phyloP scores from a whole-genome alignment of 2,329 filamentous ascomycete genomes.

The Elsinoe australis region DNA sequence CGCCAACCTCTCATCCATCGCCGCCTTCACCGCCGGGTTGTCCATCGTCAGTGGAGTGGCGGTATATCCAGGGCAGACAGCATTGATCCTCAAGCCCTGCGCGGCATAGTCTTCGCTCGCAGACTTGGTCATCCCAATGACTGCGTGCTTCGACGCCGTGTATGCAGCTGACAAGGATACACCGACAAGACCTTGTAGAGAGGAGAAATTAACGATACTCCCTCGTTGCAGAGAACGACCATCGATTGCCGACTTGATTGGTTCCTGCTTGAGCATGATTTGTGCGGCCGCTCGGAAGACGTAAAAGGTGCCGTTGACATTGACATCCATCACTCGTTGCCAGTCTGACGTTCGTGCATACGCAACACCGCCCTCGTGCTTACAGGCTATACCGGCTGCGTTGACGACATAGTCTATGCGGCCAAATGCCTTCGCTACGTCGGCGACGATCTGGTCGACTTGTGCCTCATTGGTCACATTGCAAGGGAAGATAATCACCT shows the following conservation, averaged over 20 bases:
- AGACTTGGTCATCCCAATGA: conserved; percentile 38
- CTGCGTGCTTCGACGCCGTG: conserved; percentile 36
- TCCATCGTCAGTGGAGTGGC: conserved; percentile 15
- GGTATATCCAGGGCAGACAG: conserved; percentile 28
- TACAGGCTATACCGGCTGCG: conserved; percentile 35
- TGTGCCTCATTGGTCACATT: conserved; percentile 31
- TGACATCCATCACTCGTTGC: conserved; percentile 37
- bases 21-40: conserved; percentile 22
- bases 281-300: conserved; percentile 35
- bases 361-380: conserved; percentile 33
- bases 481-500: conserved; percentile 4
- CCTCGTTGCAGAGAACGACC: conserved; percentile 28
- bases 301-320: conserved; percentile 39
- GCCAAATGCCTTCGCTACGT: conserved; percentile 29
- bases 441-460: conserved; percentile 26
- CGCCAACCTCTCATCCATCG: conserved; percentile 25
- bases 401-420: conserved; percentile 39
- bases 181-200: conserved; percentile 35
- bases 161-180: conserved; percentile 34
- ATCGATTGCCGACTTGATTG: conserved; percentile 33
- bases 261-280: conserved; percentile 41
- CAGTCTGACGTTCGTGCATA: conserved; percentile 34
- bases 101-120: conserved; percentile 39
- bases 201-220: conserved; percentile 35
- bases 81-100: conserved; percentile 36